A percentile compares a stretch with the other conserved stretches of the same genome.
These are phyloP conservation scores for Vaccinium vitisidaea DNA, from an alignment of 148 eudicot genomes.

Conservation along the genomic window DNA sequence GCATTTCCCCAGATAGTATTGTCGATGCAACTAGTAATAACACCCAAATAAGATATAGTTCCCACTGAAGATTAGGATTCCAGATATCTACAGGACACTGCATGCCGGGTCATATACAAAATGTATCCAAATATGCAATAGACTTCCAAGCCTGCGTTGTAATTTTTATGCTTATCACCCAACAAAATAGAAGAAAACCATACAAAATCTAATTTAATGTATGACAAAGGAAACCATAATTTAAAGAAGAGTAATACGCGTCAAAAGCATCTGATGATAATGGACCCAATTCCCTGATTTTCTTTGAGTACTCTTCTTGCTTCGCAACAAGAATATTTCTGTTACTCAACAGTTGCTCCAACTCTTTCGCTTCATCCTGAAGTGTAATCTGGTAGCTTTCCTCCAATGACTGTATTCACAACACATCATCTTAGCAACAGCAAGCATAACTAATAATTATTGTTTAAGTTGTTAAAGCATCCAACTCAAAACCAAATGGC, in stretches of 20 bases:
- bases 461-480: no score
- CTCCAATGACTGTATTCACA: slow-evolving; percentile 57
- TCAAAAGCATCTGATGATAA: slow-evolving; percentile 94
- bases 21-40: not conserved
- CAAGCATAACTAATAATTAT: slow-evolving; percentile 6
- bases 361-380: slow-evolving; percentile 85
- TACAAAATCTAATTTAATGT: not conserved
- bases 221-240: not conserved
- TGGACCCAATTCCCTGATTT: slow-evolving; percentile 91
- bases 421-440: slow-evolving; percentile 20
- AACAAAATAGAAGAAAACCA: not conserved
- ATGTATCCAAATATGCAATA: not conserved
- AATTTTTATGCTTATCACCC: not conserved
- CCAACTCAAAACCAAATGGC: no score
- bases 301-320: slow-evolving; percentile 93
- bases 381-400: slow-evolving; percentile 65
- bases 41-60: not conserved
- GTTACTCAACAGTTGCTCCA: slow-evolving; percentile 80
- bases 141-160: not conserved
- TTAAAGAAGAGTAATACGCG: slow-evolving; percentile 45
- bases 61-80: not conserved
- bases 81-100: no score
- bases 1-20: not conserved
- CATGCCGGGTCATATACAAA: no score
- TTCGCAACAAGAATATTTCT: slow-evolving; percentile 76